A percentile compares a stretch with the other conserved stretches of the same genome.
Conservation (phyloP, 2,329 filamentous ascomycete genomes). For the Thelonectria rubi region DNA sequence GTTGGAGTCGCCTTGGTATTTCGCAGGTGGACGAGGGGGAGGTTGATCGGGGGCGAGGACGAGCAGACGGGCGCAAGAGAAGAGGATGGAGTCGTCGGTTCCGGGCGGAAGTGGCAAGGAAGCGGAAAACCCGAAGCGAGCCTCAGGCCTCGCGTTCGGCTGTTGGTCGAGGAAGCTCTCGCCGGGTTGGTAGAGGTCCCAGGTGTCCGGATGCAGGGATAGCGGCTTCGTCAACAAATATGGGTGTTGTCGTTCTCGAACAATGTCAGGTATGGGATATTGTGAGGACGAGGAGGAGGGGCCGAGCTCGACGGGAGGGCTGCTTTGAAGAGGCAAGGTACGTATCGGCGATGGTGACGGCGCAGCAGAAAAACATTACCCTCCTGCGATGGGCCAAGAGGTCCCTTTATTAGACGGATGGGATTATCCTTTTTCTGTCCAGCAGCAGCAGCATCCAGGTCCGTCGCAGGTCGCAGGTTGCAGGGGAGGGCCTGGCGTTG, state of each 20-base stretch:
- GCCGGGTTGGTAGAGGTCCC: slow-evolving; percentile 10
- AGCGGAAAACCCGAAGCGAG: neutral
- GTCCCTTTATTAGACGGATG: slow-evolving; percentile 23
- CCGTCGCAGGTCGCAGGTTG: slow-evolving; percentile 27
- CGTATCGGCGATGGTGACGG: slow-evolving; percentile 15
- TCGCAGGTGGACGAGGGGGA: neutral
- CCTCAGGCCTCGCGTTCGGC: neutral
- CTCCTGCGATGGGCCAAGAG: slow-evolving; percentile 18
- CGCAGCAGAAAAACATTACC: slow-evolving; percentile 17
- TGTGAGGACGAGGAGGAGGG: slow-evolving; percentile 6
- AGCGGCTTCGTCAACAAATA: slow-evolving; percentile 7
- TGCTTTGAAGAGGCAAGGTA: neutral
- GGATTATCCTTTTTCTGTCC: slow-evolving; percentile 23
- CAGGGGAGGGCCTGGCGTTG: slow-evolving; percentile 28
- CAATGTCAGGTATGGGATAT: slow-evolving; percentile 13
- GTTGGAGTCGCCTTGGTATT: neutral
- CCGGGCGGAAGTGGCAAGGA: neutral
- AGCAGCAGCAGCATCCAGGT: slow-evolving; percentile 12
- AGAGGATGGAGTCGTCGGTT: neutral
- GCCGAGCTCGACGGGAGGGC: neutral
- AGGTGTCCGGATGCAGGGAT: slow-evolving; percentile 13
- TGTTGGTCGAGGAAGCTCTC: slow-evolving; percentile 1
- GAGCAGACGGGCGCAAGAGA: neutral
- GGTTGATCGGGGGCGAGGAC: slow-evolving; percentile 1
- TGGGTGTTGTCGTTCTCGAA: slow-evolving; percentile 9